Evolutionary conservation across 768 basidiomycete genomes (phyloP), one percentile per base, ranked within the genome.

Genomic region (Macrocybe gigantea): DNA sequence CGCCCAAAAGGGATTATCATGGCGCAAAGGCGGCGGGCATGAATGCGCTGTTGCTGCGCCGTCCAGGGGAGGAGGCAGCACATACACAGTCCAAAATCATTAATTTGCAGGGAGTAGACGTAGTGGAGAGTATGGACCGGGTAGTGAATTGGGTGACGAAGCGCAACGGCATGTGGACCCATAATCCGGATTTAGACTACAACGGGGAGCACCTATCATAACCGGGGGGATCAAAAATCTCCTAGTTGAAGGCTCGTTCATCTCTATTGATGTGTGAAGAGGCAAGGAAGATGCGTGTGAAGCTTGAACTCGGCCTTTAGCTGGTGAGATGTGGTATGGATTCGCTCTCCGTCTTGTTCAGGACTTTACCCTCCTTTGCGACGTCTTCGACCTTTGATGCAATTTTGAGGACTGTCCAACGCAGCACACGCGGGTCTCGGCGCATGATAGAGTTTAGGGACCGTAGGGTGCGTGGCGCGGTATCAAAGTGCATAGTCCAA

Each of bases 401-500:
- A 44, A 88, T 65, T 57, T 90, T 92, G 33, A 92, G 65, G 41
- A 86, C 77, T 6, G 88, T 89, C 80, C 85, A 88, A 13, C 90
- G 78, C 46, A 95, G 70, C 10, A 95, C 88, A 32, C 85, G 79
- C 8, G 90, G 90, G 58, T 95, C 93, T 45, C 74, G 73, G 6
- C 85, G 80, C 63, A 94, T 76, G 48, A 85, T 71, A 7, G 69
- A 65, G 54, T 82, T 80, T n/a, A 95, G 70, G 1, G 75, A 69
- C 5, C 71, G 69, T 42, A 94, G 70, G 0, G 80, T 82, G 35
- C 71, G 71, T 8, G 92, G 92, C 7, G 86, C 85, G 3, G 88
- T 80, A 70, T 95, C 93, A 62, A 93, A 95, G 60, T 90, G 79
- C 72, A 95, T 78, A 4, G 86, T 83, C 90, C 90, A 94, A 63